phyloP scores from a whole-genome alignment of 495 filamentous ascomycete species.

The Lindgomyces ingoldianus region DNA sequence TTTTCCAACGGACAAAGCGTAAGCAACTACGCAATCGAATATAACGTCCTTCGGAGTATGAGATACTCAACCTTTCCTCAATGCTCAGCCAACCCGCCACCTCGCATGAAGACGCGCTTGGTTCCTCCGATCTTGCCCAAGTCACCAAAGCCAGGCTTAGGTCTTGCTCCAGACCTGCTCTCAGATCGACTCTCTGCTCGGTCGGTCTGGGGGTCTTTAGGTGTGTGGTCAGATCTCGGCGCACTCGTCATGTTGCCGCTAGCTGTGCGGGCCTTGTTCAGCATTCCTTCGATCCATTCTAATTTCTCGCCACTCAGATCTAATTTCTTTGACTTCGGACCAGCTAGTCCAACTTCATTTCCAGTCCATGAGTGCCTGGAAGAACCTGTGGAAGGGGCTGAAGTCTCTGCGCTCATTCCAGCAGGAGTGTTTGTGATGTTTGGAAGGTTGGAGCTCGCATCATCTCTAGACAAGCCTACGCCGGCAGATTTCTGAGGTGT shows the following conservation, averaged over 20 bases:
- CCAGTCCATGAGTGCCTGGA: constrained; percentile 56
- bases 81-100: constrained; percentile 11
- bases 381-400: constrained; percentile 48
- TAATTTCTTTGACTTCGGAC: constrained; percentile 58
- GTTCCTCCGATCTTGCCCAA: constrained; percentile 44
- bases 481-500: constrained; percentile 17
- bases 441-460: background rate
- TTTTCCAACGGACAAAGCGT: too few relatives aligned
- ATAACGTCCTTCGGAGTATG: background rate
- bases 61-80: background rate
- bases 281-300: constrained; percentile 73
- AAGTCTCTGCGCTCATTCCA: constrained; percentile 30
- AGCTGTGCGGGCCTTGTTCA: constrained; percentile 52
- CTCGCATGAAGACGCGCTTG: constrained; percentile 40
- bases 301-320: constrained; percentile 64
- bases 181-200: constrained; percentile 18
- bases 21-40: background rate
- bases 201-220: background rate
- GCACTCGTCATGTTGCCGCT: constrained; percentile 9
- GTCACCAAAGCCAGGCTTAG: constrained; percentile 37
- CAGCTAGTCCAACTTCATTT: constrained; percentile 65
- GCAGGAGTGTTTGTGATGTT: constrained; percentile 47
- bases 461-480: constrained; percentile 3
- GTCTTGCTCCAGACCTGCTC: constrained; percentile 7
- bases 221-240: background rate